These are phyloP conservation scores for Podospora sp. DNA, from an alignment of 495 filamentous ascomycete species.

Conservation along the genomic window DNA sequence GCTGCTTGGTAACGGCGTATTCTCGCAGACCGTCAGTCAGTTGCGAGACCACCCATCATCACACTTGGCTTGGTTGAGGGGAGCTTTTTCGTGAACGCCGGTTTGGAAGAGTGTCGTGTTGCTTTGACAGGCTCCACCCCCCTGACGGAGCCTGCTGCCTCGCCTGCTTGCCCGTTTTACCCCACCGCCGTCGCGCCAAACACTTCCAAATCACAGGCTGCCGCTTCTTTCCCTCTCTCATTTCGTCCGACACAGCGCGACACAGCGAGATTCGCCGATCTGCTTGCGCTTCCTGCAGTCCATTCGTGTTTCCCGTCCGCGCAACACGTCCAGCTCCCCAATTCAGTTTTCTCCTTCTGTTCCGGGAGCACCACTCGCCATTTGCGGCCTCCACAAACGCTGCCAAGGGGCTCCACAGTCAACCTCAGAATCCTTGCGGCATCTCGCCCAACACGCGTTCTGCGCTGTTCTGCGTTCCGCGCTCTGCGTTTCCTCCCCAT, in stretches of 20 bases:
- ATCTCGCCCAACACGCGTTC: constrained; percentile 26
- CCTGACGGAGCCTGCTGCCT: neutral
- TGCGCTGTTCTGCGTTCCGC: constrained; percentile 12
- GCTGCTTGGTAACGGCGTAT: neutral
- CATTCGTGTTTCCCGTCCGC: constrained; percentile 14
- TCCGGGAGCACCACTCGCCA: constrained; percentile 18
- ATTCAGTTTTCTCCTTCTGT: constrained; percentile 14
- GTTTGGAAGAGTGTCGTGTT: neutral
- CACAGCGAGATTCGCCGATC: constrained; percentile 20
- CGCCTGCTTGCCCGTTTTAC: neutral
- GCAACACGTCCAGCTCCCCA: constrained; percentile 8
- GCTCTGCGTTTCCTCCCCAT: constrained; percentile 11
- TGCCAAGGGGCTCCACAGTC: constrained; percentile 35
- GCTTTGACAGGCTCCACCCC: neutral
- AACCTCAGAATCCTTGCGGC: constrained; percentile 35
- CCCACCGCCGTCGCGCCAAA: neutral
- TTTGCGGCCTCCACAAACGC: constrained; percentile 30
- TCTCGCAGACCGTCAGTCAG: neutral
- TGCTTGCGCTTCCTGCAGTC: constrained; percentile 17
- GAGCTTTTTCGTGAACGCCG: neutral
- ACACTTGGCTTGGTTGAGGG: neutral
- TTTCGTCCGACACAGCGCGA: constrained; percentile 13
- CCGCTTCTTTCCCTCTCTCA: constrained; percentile 7
- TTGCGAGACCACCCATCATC: neutral
- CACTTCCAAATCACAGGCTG: neutral